These are phyloP conservation scores for Lentinula raphanica DNA, from an alignment of 768 basidiomycete genomes.

Conservation along the genomic window DNA sequence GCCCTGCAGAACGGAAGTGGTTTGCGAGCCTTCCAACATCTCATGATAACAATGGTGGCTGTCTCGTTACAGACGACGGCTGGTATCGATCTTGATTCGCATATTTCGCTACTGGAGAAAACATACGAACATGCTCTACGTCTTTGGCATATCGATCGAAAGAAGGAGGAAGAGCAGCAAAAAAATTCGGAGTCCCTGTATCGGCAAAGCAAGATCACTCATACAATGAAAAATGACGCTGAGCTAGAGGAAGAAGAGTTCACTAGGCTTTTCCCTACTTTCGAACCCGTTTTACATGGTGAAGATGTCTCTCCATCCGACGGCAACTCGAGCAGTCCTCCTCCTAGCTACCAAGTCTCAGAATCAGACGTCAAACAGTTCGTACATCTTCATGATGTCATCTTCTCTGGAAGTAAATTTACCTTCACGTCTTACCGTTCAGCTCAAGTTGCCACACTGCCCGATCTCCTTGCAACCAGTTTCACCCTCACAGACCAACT, in stretches of 20 bases:
- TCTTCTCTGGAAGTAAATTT: slow-evolving; percentile 25
- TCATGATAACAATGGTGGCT: slow-evolving; percentile 47
- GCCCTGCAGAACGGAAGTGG: neutral
- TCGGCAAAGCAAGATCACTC: slow-evolving; percentile 49
- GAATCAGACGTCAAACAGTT: slow-evolving; percentile 33
- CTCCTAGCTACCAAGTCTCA: slow-evolving; percentile 24
- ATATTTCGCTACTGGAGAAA: slow-evolving; percentile 35
- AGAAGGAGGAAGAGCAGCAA: slow-evolving; percentile 59
- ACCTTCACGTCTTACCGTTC: neutral
- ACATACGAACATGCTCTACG: slow-evolving; percentile 66
- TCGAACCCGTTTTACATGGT: slow-evolving; percentile 47
- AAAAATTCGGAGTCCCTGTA: slow-evolving; percentile 72
- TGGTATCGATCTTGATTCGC: slow-evolving; percentile 28
- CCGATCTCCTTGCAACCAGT: slow-evolving; percentile 16
- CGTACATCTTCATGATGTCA: slow-evolving; percentile 40
- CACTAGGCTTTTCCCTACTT: slow-evolving; percentile 78
- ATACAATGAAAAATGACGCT: slow-evolving; percentile 57
- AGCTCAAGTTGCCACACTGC: slow-evolving; percentile 17
- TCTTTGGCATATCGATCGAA: slow-evolving; percentile 82
- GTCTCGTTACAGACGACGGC: slow-evolving; percentile 38
- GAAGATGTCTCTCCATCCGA: neutral
- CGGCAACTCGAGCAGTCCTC: slow-evolving; percentile 5
- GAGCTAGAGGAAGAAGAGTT: slow-evolving; percentile 85
- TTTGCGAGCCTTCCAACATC: slow-evolving; percentile 30
- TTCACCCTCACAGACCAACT: slow-evolving; percentile 33